Conservation (phyloP, 176 grass and related monocot genomes). For the Carex cristatella region DNA sequence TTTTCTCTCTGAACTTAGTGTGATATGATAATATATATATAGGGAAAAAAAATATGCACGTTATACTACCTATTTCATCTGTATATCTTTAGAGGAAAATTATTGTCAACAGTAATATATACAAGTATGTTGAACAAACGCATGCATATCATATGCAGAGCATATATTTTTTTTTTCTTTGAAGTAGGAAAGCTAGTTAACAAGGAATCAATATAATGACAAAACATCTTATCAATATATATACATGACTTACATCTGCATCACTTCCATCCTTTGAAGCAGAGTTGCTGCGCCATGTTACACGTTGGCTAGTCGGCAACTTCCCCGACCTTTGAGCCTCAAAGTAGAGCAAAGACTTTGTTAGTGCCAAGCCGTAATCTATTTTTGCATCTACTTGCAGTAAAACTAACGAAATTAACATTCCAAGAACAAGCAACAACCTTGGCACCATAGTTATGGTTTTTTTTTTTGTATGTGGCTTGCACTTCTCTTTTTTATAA, state of each 20-base stretch:
- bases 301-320: conserved; percentile 51
- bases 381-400: conserved; percentile 6
- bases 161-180: neutral
- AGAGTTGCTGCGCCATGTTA: conserved; percentile 57
- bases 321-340: conserved; percentile 65
- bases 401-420: neutral
- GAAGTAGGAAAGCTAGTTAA: neutral
- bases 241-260: conserved; percentile 31
- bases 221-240: neutral
- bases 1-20: neutral
- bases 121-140: neutral
- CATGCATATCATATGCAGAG: neutral
- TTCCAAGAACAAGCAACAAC: conserved; percentile 10
- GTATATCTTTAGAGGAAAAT: neutral
- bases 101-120: neutral
- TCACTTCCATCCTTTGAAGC: conserved; percentile 49
- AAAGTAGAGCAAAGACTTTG: conserved; percentile 71
- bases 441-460: neutral
- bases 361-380: conserved; percentile 44
- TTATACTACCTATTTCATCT: neutral
- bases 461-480: neutral
- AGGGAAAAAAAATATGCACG: neutral
- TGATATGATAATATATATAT: neutral
- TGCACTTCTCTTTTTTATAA: neutral
- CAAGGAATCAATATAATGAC: neutral